Evolutionary conservation across 2,329 filamentous ascomycete genomes (phyloP).

Genomic region (Pyrenophora tritici-repentis): DNA sequence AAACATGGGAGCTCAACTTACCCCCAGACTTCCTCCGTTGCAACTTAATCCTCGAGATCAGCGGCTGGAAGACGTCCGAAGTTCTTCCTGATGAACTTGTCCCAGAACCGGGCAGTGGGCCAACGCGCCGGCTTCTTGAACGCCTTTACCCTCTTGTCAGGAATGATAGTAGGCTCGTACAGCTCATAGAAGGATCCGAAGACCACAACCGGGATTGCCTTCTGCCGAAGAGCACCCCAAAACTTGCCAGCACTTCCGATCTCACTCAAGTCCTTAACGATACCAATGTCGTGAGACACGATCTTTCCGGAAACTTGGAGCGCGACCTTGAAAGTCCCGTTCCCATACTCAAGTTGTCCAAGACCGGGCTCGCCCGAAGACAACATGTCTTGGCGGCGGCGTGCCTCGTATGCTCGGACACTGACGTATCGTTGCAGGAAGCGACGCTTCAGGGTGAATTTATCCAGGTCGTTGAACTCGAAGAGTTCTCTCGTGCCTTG

Average conservation of each 20-base stretch:
- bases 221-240: background rate
- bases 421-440: conserved; percentile 16
- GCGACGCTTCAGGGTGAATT: conserved; percentile 7
- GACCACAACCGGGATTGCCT: conserved; percentile 1
- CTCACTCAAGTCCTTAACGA: conserved; percentile 3
- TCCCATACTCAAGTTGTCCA: conserved; percentile 21
- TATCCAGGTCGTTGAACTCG: background rate
- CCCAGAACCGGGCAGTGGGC: background rate
- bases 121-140: conserved; percentile 4
- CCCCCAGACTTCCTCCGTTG: no score
- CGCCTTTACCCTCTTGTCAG: background rate
- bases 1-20: no score
- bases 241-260: background rate
- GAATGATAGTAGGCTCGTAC: conserved; percentile 4
- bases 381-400: conserved; percentile 4
- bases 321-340: conserved; percentile 13
- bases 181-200: conserved; percentile 14
- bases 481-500: background rate
- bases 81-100: background rate
- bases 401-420: conserved; percentile 16
- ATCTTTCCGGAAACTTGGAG: conserved; percentile 8
- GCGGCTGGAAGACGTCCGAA: background rate
- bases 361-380: background rate
- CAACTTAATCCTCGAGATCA: background rate
- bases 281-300: conserved; percentile 13